These are phyloP conservation scores for Aspergillus fumigatiaffinis DNA, from an alignment of 2,329 filamentous ascomycete species.

Conservation along the genomic window DNA sequence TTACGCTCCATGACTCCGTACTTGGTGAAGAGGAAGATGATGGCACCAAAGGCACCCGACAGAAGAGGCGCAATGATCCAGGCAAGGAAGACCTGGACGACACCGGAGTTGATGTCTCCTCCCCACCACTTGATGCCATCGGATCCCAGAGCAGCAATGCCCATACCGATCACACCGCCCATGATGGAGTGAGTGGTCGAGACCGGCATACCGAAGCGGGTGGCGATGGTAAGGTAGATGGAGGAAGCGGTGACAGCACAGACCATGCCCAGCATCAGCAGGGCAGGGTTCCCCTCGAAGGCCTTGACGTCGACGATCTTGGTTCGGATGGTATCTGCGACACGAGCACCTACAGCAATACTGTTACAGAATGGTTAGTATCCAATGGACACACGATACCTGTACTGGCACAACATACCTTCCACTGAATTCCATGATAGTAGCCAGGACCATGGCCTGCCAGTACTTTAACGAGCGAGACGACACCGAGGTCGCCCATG, in stretches of 20 bases:
- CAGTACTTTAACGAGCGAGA: slow-evolving; percentile 16
- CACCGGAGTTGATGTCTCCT: slow-evolving; percentile 16
- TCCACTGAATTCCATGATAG: slow-evolving; percentile 16
- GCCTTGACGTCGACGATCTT: slow-evolving; percentile 12
- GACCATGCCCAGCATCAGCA: slow-evolving; percentile 18
- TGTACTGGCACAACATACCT: slow-evolving; percentile 2
- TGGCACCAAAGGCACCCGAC: slow-evolving; percentile 11
- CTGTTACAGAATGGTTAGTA: slow-evolving; percentile 1
- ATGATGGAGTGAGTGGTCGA: slow-evolving; percentile 18
- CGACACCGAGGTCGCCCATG: slow-evolving; percentile 17
- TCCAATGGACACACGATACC: background rate
- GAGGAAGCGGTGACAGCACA: slow-evolving; percentile 14
- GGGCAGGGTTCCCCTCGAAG: slow-evolving; percentile 6
- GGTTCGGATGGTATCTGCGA: slow-evolving; percentile 16
- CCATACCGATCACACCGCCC: slow-evolving; percentile 18
- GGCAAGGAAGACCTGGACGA: slow-evolving; percentile 17
- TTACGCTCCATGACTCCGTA: slow-evolving; percentile 10
- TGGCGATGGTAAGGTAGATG: slow-evolving; percentile 14
- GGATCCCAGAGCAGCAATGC: slow-evolving; percentile 11
- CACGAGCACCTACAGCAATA: slow-evolving; percentile 15
- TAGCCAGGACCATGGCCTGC: slow-evolving; percentile 16
- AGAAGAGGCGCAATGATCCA: slow-evolving; percentile 17
- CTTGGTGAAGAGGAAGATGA: slow-evolving; percentile 16
- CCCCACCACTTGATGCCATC: slow-evolving; percentile 15
- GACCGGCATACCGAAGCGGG: slow-evolving; percentile 14